Conservation (phyloP, 2,329 filamentous ascomycete genomes). For the Drechmeria coniospora region DNA sequence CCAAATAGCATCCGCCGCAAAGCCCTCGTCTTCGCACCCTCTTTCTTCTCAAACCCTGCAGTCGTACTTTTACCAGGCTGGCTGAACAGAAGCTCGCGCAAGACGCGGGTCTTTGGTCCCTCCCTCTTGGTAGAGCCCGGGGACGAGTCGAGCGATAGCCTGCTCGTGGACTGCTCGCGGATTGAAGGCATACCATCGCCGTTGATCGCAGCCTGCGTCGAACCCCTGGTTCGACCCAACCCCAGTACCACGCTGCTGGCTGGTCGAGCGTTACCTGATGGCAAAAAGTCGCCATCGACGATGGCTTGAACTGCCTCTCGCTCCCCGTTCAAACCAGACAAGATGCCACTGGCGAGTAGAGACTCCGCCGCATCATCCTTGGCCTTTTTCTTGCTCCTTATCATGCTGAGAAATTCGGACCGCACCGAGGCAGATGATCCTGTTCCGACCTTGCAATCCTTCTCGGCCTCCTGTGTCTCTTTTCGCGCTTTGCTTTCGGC, state of each 20-base stretch:
- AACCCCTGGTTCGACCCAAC: no score
- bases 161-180: slow-evolving; percentile 8
- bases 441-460: slow-evolving; percentile 7
- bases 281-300: slow-evolving; percentile 13
- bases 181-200: slow-evolving; percentile 9
- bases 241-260: no score
- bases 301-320: slow-evolving; percentile 18
- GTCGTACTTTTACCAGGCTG: not conserved
- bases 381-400: slow-evolving; percentile 16
- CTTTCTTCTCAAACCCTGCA: slow-evolving; percentile 5
- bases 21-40: slow-evolving; percentile 19
- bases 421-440: no score
- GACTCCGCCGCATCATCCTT: slow-evolving; percentile 19
- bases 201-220: no score
- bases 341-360: slow-evolving; percentile 25
- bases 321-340: slow-evolving; percentile 25
- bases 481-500: slow-evolving; percentile 18
- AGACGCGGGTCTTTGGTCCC: slow-evolving; percentile 14
- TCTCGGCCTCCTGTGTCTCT: slow-evolving; percentile 14
- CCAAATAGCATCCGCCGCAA: slow-evolving; percentile 19
- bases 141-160: slow-evolving; percentile 6
- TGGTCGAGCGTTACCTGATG: slow-evolving; percentile 8
- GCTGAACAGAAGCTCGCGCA: slow-evolving; percentile 11
- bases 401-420: slow-evolving; percentile 18
- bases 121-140: slow-evolving; percentile 4